Conservation (phyloP, 257 asterid species). For the Galeopsis tetrahit region DNA sequence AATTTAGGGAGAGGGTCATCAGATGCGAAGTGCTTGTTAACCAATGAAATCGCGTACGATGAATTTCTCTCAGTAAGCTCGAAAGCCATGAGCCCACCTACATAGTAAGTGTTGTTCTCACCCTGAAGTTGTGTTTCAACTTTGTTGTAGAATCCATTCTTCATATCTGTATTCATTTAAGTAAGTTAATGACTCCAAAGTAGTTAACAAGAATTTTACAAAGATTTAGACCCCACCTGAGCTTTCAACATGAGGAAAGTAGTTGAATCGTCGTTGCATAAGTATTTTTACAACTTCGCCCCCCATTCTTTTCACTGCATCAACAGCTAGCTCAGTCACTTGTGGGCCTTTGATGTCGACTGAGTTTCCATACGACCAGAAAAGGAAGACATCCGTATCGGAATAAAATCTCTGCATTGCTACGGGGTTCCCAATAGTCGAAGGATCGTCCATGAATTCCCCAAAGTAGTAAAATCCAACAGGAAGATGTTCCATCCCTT, state of each 20-base stretch:
- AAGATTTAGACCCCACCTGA: conserved; percentile 49
- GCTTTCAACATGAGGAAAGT: conserved; percentile 76
- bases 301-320: conserved; percentile 74
- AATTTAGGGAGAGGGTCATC: conserved; percentile 58
- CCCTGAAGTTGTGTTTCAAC: conserved; percentile 74
- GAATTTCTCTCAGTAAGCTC: conserved; percentile 93
- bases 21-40: conserved; percentile 59
- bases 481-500: conserved; percentile 73
- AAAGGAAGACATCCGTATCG: conserved; percentile 62
- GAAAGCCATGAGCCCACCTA: conserved; percentile 90
- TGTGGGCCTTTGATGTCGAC: conserved; percentile 48
- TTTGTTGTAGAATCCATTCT: conserved; percentile 69
- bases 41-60: conserved; percentile 65
- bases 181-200: background rate
- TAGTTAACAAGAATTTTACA: background rate
- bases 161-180: conserved; percentile 51
- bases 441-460: conserved; percentile 81
- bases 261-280: conserved; percentile 70
- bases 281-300: conserved; percentile 54
- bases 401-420: conserved; percentile 78
- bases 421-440: conserved; percentile 80
- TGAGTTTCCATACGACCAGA: conserved; percentile 90
- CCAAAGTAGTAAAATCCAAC: conserved; percentile 79
- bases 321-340: conserved; percentile 60
- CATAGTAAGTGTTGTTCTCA: conserved; percentile 68